phyloP scores from a whole-genome alignment of 129 eudicot genomes.

The Apium graveolens region DNA sequence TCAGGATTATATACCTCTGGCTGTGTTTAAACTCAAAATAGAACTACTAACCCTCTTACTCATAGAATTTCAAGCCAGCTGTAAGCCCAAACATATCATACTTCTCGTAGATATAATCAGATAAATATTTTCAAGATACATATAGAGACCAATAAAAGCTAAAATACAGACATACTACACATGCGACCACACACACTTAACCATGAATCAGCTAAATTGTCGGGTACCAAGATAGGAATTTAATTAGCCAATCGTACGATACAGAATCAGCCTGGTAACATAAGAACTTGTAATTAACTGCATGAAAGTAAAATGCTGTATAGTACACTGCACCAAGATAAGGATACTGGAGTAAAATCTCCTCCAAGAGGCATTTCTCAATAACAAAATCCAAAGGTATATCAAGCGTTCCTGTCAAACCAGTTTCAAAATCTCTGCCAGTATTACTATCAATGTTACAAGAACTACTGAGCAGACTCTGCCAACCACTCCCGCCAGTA shows the following conservation, averaged over 20 bases:
- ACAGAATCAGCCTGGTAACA: neutral
- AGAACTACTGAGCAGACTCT: slow-evolving; percentile 54
- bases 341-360: slow-evolving; percentile 95
- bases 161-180: neutral
- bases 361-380: slow-evolving; percentile 74
- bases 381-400: slow-evolving; percentile 85
- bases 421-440: slow-evolving; percentile 25
- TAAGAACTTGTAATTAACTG: neutral
- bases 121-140: neutral
- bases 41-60: neutral
- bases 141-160: neutral
- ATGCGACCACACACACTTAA: neutral
- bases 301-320: slow-evolving; percentile 7
- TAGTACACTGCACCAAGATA: slow-evolving; percentile 6
- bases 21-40: neutral
- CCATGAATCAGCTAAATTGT: neutral
- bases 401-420: slow-evolving; percentile 36
- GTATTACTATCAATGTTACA: slow-evolving; percentile 15
- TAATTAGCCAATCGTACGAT: neutral
- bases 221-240: neutral
- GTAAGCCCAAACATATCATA: neutral
- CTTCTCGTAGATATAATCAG: neutral
- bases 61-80: neutral
- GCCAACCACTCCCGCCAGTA: slow-evolving; percentile 81
- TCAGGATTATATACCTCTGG: neutral